Evolutionary conservation across 495 filamentous ascomycete species (phyloP), one percentile per base, ranked within the genome.

Genomic region (Barbatosphaeria neglecta): DNA sequence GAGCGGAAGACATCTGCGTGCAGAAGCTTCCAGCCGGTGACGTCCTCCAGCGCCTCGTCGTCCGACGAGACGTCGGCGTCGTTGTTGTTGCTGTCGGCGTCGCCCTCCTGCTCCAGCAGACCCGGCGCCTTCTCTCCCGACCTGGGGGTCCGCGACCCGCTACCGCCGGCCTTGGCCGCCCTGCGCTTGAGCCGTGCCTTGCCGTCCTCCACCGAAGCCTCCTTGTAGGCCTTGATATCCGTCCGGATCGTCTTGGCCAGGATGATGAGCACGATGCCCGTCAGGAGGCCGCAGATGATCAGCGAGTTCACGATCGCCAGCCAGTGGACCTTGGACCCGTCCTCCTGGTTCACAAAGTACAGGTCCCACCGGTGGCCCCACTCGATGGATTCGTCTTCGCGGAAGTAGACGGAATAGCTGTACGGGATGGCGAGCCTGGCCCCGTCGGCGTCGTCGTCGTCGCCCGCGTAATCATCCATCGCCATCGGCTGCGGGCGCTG

Each of bases 1-100:
- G 82, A 64, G 18, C 89, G 78, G 68, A 96, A 96, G n/a, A 95
- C 86, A 62, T 96, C 90, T 15, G 80, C 87, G 56, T 96, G 90
- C n/a, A 95, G 73, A 18, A 94, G 70, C 58, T 95, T 96, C 90
- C 90, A 96, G 33, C 90, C 90, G 17, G 86, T 87, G 27, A 85
- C 74, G 52, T 96, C 90, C 52, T 96, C 90, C 3, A 87, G 60
- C 5, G 69, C 62, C 50, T 94, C 88, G 1, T 89, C 90, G 46
- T 90, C 87, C 13, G 78, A 83, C 2, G 74, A 76, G 7, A 73
- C 54, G 37, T 88, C 85, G 19, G 51, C 50, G 3, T 66, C 77
- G 48, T 80, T 79, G 15, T 67, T 49, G 3, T 66, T 76, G 48
- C 80, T 79, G 15, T 67, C 68, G 24, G 79, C 74, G n/a, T 70